Percentiles rank a stretch among this genome's conserved stretches.
phyloP scores from a whole-genome alignment of 1,284 basidiomycete species.

The Ustilago lituana region DNA sequence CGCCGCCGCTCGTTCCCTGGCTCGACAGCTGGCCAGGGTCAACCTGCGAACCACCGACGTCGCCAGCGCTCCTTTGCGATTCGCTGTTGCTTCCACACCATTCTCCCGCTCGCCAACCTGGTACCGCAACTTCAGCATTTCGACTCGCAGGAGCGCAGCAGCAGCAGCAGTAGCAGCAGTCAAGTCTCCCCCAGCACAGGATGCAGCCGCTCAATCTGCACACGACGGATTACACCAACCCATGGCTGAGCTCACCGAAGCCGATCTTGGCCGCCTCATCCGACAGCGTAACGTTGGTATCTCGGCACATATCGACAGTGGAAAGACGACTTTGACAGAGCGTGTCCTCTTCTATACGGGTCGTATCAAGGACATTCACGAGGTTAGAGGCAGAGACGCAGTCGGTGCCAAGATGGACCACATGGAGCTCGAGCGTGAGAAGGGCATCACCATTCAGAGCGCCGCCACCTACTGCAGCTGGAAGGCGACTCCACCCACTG shows the following conservation, averaged over 20 bases:
- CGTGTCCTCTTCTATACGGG: constrained; percentile 97
- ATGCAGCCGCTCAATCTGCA: constrained; percentile 37
- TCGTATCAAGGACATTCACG: constrained; percentile 93
- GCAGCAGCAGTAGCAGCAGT: constrained; percentile 29
- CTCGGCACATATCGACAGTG: constrained; percentile 77
- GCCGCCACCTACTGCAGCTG: constrained; percentile 99
- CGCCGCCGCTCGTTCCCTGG: constrained; percentile 40
- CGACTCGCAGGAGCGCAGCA: constrained; percentile 24
- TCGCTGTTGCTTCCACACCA: constrained; percentile 25
- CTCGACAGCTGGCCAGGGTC: constrained; percentile 41
- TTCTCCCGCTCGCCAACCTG: constrained; percentile 16
- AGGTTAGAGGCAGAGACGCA: constrained; percentile 92
- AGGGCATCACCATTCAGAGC: constrained; percentile 99
- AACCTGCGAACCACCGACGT: constrained; percentile 16
- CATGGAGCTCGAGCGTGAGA: constrained; percentile 98
- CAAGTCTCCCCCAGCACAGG: constrained; percentile 27
- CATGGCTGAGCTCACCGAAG: constrained; percentile 47
- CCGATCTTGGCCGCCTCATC: constrained; percentile 64
- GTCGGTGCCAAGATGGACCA: constrained; percentile 99
- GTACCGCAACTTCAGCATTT: constrained; percentile 28
- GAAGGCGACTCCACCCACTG: constrained; percentile 74
- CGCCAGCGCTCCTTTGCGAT: constrained; percentile 12
- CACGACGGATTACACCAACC: constrained; percentile 23
- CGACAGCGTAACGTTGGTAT: constrained; percentile 70
- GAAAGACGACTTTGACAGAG: constrained; percentile 99